Evolutionary conservation across 148 eudicot species (phyloP).

Genomic region (Rhododendron molle): DNA sequence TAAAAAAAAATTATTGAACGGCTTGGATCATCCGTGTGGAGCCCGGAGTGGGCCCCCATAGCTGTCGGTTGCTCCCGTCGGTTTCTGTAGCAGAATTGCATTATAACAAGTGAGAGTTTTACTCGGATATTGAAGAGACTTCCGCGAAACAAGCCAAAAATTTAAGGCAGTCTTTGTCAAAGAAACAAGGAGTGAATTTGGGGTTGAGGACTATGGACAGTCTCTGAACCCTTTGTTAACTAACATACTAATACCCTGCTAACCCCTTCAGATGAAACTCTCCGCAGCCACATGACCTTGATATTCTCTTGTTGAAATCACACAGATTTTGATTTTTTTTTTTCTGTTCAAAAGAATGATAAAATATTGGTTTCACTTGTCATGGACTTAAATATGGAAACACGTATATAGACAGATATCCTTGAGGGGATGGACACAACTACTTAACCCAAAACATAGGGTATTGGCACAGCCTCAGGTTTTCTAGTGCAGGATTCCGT

Average conservation of each 20-base stretch:
- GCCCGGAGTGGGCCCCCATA: too few relatives aligned
- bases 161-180: neutral
- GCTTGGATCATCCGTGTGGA: too few relatives aligned
- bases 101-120: too few relatives aligned
- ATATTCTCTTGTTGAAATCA: neutral
- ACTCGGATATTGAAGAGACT: too few relatives aligned
- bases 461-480: neutral
- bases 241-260: too few relatives aligned
- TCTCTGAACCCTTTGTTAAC: too few relatives aligned
- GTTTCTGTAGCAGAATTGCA: too few relatives aligned
- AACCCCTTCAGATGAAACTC: neutral
- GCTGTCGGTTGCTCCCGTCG: too few relatives aligned
- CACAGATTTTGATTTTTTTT: too few relatives aligned
- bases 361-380: neutral
- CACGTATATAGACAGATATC: neutral
- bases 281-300: neutral
- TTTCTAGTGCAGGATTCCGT: neutral
- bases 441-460: neutral
- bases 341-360: neutral
- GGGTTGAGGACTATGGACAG: too few relatives aligned
- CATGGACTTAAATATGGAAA: neutral
- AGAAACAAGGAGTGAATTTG: neutral
- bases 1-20: too few relatives aligned
- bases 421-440: neutral
- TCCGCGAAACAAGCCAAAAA: neutral